phyloP scores from a whole-genome alignment of 1,284 basidiomycete species.

The Pholiota adiposa region DNA sequence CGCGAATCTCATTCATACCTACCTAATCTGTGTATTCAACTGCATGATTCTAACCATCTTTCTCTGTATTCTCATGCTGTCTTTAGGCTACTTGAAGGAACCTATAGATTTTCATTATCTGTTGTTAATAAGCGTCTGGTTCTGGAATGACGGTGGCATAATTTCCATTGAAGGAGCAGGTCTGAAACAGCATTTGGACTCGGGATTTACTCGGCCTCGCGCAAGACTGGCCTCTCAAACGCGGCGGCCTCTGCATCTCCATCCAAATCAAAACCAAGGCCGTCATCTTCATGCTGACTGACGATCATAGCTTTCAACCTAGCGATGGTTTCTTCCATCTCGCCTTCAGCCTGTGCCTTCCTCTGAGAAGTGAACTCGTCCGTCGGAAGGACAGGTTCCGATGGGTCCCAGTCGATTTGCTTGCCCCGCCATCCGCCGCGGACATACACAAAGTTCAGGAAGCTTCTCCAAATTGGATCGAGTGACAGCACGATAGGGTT shows the following conservation, averaged over 20 bases:
- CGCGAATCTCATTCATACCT: too few species aligned
- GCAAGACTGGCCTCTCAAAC: constrained; percentile 32
- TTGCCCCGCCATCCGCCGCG: constrained; percentile 56
- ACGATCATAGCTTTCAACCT: constrained; percentile 34
- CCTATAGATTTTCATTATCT: too few species aligned
- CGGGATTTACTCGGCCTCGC: constrained; percentile 29
- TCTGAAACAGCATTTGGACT: too few species aligned
- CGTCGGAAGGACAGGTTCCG: constrained; percentile 23
- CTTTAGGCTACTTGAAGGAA: too few species aligned
- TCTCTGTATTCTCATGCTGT: too few species aligned
- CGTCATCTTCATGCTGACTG: constrained; percentile 32
- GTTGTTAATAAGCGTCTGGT: too few species aligned
- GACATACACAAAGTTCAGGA: constrained; percentile 53
- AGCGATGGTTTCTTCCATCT: constrained; percentile 35
- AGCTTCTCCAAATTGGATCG: constrained; percentile 60
- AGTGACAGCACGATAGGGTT: constrained; percentile 57
- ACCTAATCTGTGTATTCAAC: too few species aligned
- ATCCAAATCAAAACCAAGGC: constrained; percentile 28
- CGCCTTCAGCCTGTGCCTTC: constrained; percentile 25
- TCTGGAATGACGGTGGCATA: too few species aligned
- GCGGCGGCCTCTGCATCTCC: constrained; percentile 30
- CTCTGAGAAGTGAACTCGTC: constrained; percentile 26
- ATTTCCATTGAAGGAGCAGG: too few species aligned
- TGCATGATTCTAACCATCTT: too few species aligned
- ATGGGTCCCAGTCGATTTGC: constrained; percentile 50